Evolutionary conservation across 139 green algal genomes (phyloP), one percentile per base, ranked within the genome.

Genomic region (Picocystis salinarum): DNA sequence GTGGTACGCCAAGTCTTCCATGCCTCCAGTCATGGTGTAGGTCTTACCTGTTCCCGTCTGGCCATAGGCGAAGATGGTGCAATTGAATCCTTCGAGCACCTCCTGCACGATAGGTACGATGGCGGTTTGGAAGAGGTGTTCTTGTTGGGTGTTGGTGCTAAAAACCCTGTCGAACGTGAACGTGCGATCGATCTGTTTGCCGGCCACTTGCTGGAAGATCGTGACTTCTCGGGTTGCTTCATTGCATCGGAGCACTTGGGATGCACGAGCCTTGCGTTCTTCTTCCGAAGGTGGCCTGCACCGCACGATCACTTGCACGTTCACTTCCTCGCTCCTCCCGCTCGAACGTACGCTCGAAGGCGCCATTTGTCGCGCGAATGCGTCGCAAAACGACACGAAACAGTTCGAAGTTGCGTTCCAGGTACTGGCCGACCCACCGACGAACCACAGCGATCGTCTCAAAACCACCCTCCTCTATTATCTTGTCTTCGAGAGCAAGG

Each of bases 81-180:
- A 87, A 37, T 85, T 91, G 57, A 84, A 91, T 23, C 79, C 79
- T 11, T 87, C 62, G 23, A 90, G 55, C 10, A 96, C 88, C 61
- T 96, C 87, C n/a, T 85, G 46, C 18, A 98, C 88, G 23, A 98
- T 88, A 11, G 81, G 77, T 18, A 69, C 33, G 5, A 96, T 75
- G 2, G 81, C 74, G 20, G 72, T 52, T 20, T 79, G 61, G 55
- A 83, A 98, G 2, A 98, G 53, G 27, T 77, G 66, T 31, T 83
- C 65, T 55, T 98, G 88, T 5, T 54, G 56, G 0, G 83, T 73
- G 4, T 83, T 59, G 13, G 66, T 56, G 3, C 74, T 73, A 57
- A 97, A 96, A 2, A 86, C 77, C 70, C 77, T 88, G 66, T 97
- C 87, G 53, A 92, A 97, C 13, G 73, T 77, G 53, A 91, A 97